Conservation (phyloP, 2,329 filamentous ascomycete genomes). For the Claviceps paspali region DNA sequence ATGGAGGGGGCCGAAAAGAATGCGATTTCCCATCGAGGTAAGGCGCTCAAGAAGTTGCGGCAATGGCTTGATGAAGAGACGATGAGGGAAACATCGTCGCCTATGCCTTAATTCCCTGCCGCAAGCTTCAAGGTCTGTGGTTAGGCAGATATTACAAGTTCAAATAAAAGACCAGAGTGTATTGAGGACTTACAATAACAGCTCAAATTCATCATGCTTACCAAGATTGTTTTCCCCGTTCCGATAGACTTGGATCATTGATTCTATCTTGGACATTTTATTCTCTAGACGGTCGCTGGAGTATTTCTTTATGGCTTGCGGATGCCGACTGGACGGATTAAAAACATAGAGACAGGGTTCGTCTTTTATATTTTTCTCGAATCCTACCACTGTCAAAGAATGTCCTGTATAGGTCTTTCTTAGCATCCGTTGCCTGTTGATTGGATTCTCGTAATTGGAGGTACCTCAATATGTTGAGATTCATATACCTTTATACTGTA, state of each 20-base stretch:
- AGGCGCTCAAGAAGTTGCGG: constrained; percentile 75
- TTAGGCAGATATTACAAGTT: background rate
- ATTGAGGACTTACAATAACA: constrained; percentile 45
- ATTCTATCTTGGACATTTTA: constrained; percentile 19
- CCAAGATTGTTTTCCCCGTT: constrained; percentile 51
- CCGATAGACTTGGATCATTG: constrained; percentile 57
- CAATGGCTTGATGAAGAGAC: constrained; percentile 44
- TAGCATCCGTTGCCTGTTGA: background rate
- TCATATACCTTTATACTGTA: constrained; percentile 58
- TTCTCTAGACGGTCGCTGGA: constrained; percentile 28
- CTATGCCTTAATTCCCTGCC: background rate
- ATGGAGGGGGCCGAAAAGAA: constrained; percentile 87
- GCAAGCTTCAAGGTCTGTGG: background rate
- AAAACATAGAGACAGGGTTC: constrained; percentile 64
- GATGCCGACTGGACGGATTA: constrained; percentile 69
- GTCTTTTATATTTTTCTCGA: constrained; percentile 55
- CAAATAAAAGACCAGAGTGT: background rate
- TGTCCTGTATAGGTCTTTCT: constrained; percentile 40
- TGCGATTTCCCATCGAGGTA: constrained; percentile 77
- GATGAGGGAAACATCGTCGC: background rate
- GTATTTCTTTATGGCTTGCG: constrained; percentile 44
- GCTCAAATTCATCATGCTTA: constrained; percentile 64
- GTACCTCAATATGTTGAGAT: background rate
- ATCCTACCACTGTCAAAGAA: constrained; percentile 77
- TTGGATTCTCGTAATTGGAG: background rate